These are phyloP conservation scores for Coprinopsis marcescibilis DNA, from an alignment of 768 basidiomycete genomes.

Conservation along the genomic window DNA sequence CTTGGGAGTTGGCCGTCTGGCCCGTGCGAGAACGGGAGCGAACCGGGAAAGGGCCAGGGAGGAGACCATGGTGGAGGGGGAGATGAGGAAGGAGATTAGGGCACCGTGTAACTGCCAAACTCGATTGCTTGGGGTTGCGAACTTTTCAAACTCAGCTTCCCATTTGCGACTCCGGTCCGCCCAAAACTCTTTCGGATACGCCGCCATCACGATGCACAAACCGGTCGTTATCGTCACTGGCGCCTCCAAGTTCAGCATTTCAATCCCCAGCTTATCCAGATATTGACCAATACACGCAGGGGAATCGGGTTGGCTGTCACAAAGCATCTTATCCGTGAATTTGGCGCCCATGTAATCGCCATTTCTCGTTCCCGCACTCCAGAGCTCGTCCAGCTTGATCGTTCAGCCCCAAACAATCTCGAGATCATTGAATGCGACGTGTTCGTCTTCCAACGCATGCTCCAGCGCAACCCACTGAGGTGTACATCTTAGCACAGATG, in stretches of 20 bases:
- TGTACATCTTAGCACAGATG: conserved; percentile 49
- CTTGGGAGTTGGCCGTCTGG: conserved; percentile 38
- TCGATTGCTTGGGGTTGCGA: conserved; percentile 12
- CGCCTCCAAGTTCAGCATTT: conserved; percentile 58
- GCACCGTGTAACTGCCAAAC: conserved; percentile 6
- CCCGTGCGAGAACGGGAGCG: conserved; percentile 49
- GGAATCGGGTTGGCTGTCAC: conserved; percentile 78
- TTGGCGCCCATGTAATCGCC: conserved; percentile 66
- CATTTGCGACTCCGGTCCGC: conserved; percentile 8
- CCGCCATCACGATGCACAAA: conserved; percentile 23
- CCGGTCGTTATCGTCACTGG: conserved; percentile 79
- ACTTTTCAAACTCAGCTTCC: conserved; percentile 14
- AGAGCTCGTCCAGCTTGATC: conserved; percentile 45
- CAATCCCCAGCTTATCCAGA: conserved; percentile 4
- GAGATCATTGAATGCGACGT: conserved; percentile 67
- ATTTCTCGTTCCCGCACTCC: conserved; percentile 65
- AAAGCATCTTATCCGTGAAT: conserved; percentile 53
- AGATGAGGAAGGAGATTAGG: conserved; percentile 10
- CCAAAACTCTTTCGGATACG: background rate
- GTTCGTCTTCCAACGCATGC: conserved; percentile 38
- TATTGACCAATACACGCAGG: conserved; percentile 24
- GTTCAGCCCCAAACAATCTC: conserved; percentile 44
- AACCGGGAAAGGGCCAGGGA: conserved; percentile 62
- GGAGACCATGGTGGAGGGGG: conserved; percentile 47
- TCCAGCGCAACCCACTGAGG: conserved; percentile 10